A percentile compares a stretch with the other conserved stretches of the same genome.
phyloP scores from a whole-genome alignment of 1,139 yeast genomes.

The Nakaseomyces glabratus region DNA sequence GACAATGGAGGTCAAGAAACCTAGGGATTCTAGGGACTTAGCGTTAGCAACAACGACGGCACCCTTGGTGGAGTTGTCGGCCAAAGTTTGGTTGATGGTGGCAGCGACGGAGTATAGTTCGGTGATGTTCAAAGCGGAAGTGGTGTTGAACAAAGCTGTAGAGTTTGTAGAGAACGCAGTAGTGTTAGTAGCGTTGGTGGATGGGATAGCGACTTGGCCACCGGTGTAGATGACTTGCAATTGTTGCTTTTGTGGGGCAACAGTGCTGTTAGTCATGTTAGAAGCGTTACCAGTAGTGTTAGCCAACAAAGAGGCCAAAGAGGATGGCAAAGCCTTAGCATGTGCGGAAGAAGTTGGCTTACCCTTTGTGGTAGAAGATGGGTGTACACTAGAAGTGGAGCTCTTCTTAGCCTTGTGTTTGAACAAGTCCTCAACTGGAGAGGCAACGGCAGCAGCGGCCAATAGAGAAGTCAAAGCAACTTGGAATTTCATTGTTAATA shows the following conservation, averaged over 20 bases:
- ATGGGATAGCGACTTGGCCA: constrained; percentile 17
- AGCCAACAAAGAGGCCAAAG: constrained; percentile 2
- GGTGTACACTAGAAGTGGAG: neutral
- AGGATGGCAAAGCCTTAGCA: constrained; percentile 6
- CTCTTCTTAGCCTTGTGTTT: constrained; percentile 7
- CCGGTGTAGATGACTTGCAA: constrained; percentile 25
- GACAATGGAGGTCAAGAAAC: constrained; percentile 26
- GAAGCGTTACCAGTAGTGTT: constrained; percentile 7
- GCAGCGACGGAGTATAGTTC: constrained; percentile 23
- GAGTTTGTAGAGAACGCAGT: constrained; percentile 11
- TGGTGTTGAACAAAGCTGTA: constrained; percentile 19
- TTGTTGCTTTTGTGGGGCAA: constrained; percentile 9
- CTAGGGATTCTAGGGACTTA: constrained; percentile 23
- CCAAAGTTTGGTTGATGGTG: constrained; percentile 17
- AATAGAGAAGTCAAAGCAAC: constrained; percentile 14
- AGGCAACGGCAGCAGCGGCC: constrained; percentile 18
- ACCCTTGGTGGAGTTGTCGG: constrained; percentile 17
- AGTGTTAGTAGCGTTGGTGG: constrained; percentile 14
- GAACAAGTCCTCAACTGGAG: constrained; percentile 13
- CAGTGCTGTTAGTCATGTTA: constrained; percentile 9
- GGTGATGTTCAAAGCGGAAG: constrained; percentile 20
- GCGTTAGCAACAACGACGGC: constrained; percentile 22
- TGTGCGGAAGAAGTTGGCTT: constrained; percentile 4
- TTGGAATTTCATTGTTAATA: constrained; percentile 12
- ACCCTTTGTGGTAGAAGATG: neutral